These are phyloP conservation scores for Cucurbita pepo DNA, from an alignment of 306 rosid genomes.

Conservation along the genomic window DNA sequence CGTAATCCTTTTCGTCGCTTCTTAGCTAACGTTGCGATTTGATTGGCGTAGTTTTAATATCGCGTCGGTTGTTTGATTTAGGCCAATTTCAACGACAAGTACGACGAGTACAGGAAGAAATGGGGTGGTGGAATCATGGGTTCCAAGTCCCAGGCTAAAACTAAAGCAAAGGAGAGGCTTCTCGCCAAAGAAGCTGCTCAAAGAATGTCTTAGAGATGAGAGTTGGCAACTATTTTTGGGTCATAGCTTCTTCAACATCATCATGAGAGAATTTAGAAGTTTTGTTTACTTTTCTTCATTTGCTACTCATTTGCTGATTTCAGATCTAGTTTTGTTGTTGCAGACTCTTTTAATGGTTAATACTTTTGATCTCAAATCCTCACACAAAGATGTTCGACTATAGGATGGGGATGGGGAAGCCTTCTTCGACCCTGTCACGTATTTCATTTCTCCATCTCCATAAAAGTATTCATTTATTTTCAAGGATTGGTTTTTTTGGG, in stretches of 20 bases:
- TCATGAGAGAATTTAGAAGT: neutral
- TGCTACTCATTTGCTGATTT: neutral
- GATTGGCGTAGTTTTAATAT: neutral
- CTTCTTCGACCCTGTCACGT: too few species aligned
- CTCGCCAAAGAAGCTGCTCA: conserved; percentile 79
- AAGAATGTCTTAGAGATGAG: conserved; percentile 30
- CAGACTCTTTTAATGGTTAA: neutral
- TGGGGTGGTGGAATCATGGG: conserved; percentile 95
- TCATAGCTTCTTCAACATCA: neutral
- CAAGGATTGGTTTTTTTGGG: too few species aligned
- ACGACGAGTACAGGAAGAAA: conserved; percentile 53
- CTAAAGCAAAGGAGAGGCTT: conserved; percentile 52
- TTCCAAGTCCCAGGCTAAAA: conserved; percentile 66
- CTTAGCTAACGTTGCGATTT: neutral
- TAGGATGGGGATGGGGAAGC: too few species aligned
- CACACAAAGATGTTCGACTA: too few species aligned
- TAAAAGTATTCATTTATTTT: too few species aligned
- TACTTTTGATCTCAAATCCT: neutral
- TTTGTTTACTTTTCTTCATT: neutral
- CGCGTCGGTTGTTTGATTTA: neutral
- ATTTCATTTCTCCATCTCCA: too few species aligned
- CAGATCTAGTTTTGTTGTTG: neutral
- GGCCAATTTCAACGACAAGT: conserved; percentile 79
- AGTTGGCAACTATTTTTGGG: neutral
- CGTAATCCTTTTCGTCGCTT: neutral